Evolutionary conservation across 768 basidiomycete genomes (phyloP).

Genomic region (Tricholomella constricta): DNA sequence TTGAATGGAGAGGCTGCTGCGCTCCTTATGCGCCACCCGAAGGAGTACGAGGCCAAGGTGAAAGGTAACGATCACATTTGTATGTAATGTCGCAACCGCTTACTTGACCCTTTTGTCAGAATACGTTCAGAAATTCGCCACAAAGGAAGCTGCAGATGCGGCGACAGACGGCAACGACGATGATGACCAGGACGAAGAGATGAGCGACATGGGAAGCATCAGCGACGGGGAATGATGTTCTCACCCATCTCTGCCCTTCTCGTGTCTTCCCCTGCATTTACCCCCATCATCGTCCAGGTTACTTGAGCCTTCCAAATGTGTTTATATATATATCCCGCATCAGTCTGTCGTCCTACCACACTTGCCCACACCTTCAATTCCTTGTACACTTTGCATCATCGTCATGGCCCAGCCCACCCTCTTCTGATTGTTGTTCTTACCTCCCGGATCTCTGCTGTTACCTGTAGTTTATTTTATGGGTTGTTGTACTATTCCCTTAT

Average conservation of each 20-base stretch:
- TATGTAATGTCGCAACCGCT: not conserved
- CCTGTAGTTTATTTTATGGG: conserved; percentile 22
- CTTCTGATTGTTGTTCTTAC: conserved; percentile 10
- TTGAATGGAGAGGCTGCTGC: conserved; percentile 98
- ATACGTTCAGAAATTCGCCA: conserved; percentile 95
- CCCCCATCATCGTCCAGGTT: conserved; percentile 12
- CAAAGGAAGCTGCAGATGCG: conserved; percentile 85
- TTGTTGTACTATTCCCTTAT: conserved; percentile 17
- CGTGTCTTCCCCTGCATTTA: conserved; percentile 9
- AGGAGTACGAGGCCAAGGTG: conserved; percentile 92
- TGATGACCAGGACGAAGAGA: conserved; percentile 79
- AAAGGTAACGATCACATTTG: conserved; percentile 58
- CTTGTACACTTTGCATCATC: conserved; percentile 16
- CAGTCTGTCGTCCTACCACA: conserved; percentile 4
- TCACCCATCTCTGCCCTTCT: not conserved
- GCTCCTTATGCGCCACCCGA: conserved; percentile 94
- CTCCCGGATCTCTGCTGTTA: conserved; percentile 15
- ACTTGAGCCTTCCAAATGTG: conserved; percentile 10
- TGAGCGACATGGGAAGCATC: conserved; percentile 86
- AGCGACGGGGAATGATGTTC: conserved; percentile 61
- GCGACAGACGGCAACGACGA: conserved; percentile 61
- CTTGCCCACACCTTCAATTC: conserved; percentile 3
- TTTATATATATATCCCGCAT: conserved; percentile 20
- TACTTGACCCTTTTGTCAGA: conserved; percentile 47
- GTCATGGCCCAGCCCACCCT: conserved; percentile 1